Evolutionary conservation across 2,329 filamentous ascomycete genomes (phyloP).

Genomic region (Penicillium sclerotigenum): DNA sequence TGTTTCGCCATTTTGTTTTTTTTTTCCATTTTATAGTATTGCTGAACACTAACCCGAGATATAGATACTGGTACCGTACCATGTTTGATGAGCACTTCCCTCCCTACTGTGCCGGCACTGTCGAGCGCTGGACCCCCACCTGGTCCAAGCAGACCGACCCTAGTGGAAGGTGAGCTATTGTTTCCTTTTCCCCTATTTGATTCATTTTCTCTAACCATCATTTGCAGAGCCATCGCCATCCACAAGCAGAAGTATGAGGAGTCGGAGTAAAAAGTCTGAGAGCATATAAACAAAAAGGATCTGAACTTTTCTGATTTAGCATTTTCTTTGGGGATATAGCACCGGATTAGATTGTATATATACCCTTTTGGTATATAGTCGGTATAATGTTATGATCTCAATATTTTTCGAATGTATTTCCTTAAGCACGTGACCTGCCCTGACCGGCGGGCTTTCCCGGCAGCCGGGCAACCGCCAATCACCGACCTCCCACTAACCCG

Average conservation of each 20-base stretch:
- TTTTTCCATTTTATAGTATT: background rate
- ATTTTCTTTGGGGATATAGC: slow-evolving; percentile 19
- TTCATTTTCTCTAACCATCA: slow-evolving; percentile 14
- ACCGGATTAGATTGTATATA: slow-evolving; percentile 28
- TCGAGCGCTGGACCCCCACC: slow-evolving; percentile 94
- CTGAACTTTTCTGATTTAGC: slow-evolving; percentile 17
- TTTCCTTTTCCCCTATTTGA: background rate
- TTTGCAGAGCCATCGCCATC: slow-evolving; percentile 66
- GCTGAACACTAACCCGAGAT: slow-evolving; percentile 16
- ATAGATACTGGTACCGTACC: slow-evolving; percentile 87
- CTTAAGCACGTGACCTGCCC: background rate
- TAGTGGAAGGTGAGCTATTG: slow-evolving; percentile 70
- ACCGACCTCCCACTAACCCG: slow-evolving; percentile 29
- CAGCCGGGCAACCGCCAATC: slow-evolving; percentile 33
- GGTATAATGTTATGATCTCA: slow-evolving; percentile 9
- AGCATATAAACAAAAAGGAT: slow-evolving; percentile 15
- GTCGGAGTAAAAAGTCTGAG: slow-evolving; percentile 33
- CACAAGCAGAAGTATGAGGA: slow-evolving; percentile 71
- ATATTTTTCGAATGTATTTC: background rate
- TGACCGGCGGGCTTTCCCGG: slow-evolving; percentile 39
- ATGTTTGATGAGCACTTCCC: slow-evolving; percentile 99
- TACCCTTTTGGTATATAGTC: slow-evolving; percentile 10
- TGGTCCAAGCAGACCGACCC: slow-evolving; percentile 97
- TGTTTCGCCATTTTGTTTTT: slow-evolving; percentile 32
- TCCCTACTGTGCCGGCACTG: slow-evolving; percentile 81